Percentiles rank a stretch among this genome's conserved stretches.
Evolutionary conservation across 164 flowering plant genomes (phyloP).

Genomic region (Stephania yunnanensis): DNA sequence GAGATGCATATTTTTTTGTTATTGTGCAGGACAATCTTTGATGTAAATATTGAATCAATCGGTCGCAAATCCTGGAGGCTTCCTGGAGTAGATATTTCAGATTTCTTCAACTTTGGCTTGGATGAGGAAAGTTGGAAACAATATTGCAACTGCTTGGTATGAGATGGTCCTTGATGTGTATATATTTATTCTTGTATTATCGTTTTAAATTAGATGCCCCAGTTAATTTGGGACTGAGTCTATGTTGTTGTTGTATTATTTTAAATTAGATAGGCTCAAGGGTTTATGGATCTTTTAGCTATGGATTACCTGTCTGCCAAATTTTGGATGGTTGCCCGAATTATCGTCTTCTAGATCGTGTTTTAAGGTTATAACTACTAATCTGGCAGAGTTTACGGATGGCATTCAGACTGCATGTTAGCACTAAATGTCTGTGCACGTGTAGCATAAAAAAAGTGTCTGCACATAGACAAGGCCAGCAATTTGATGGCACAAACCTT

Average conservation of each 20-base stretch:
- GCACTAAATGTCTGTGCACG: not conserved
- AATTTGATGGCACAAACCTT: not conserved
- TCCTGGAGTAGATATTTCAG: constrained; percentile 51
- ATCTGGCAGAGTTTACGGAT: not conserved
- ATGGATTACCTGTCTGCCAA: no score
- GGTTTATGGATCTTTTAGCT: no score
- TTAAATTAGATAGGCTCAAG: no score
- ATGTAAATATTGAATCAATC: constrained; percentile 39
- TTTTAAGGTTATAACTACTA: not conserved
- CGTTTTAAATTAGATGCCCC: not conserved
- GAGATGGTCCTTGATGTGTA: not conserved
- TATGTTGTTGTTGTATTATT: no score
- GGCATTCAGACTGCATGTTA: not conserved
- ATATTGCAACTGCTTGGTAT: constrained; percentile 54
- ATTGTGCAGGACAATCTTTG: constrained; percentile 46
- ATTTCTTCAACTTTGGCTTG: constrained; percentile 61
- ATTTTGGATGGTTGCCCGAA: constrained; percentile 4
- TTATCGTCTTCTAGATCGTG: not conserved
- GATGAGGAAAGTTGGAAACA: constrained; percentile 64
- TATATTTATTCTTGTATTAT: no score
- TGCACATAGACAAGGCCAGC: not conserved
- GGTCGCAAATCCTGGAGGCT: constrained; percentile 56
- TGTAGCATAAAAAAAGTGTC: not conserved
- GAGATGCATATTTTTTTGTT: not conserved
- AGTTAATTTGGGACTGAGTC: no score